phyloP scores from a whole-genome alignment of 2,329 filamentous ascomycete genomes.

The Fusarium drepaniforme region DNA sequence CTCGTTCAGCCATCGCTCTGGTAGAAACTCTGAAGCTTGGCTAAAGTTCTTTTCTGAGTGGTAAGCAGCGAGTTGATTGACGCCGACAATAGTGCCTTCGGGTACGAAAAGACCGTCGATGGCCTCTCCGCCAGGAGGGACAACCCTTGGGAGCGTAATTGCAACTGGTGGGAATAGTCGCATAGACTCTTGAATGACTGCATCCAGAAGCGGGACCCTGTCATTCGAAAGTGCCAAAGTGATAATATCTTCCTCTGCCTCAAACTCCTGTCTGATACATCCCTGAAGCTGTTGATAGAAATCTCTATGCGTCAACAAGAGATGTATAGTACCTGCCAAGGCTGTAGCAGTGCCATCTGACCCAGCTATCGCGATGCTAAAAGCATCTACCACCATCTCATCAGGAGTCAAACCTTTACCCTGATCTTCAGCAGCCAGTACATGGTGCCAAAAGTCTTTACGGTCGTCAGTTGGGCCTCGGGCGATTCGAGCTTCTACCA shows the following conservation, averaged over 20 bases:
- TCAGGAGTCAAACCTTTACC: constrained; percentile 15
- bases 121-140: constrained; percentile 12
- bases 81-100: constrained; percentile 28
- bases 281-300: constrained; percentile 11
- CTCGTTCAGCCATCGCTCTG: constrained; percentile 24
- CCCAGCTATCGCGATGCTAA: constrained; percentile 38
- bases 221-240: constrained; percentile 8
- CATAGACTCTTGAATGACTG: constrained; percentile 32
- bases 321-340: constrained; percentile 19
- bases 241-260: constrained; percentile 10
- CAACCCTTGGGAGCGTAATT: constrained; percentile 29
- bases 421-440: constrained; percentile 18
- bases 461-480: constrained; percentile 32
- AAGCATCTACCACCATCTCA: constrained; percentile 38
- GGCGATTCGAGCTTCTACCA: constrained; percentile 29
- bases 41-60: constrained; percentile 24
- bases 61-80: constrained; percentile 32
- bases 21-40: constrained; percentile 17
- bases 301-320: constrained; percentile 15
- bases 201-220: constrained; percentile 23
- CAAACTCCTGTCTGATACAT: constrained; percentile 11
- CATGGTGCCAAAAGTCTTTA: constrained; percentile 39
- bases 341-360: constrained; percentile 35
- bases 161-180: constrained; percentile 35
- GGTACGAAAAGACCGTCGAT: constrained; percentile 33